phyloP scores from a whole-genome alignment of 2,329 filamentous ascomycete species.

The Allantophomopsis lycopodina region DNA sequence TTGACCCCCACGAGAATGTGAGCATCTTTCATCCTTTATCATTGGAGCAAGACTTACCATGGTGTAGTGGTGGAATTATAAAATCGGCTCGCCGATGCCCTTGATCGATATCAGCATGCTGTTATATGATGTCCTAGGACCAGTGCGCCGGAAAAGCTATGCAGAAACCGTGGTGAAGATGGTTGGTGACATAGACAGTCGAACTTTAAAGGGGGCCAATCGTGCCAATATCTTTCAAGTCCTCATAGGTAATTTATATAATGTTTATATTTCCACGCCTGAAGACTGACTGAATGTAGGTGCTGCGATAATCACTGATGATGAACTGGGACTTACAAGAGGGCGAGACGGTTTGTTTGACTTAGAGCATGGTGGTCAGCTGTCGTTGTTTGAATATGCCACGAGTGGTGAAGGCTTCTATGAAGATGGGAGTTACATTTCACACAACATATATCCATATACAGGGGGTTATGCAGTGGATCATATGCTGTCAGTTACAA shows the following conservation, averaged over 20 bases:
- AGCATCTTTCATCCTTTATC: no score
- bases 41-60: slow-evolving; percentile 2
- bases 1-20: no score
- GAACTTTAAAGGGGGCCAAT: no score
- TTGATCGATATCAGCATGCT: slow-evolving; percentile 7
- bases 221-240: background rate
- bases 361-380: slow-evolving; percentile 4
- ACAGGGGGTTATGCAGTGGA: slow-evolving; percentile 7
- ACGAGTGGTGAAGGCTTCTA: slow-evolving; percentile 6
- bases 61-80: slow-evolving; percentile 8
- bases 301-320: background rate
- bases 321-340: background rate
- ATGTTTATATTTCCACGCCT: background rate
- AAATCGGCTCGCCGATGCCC: slow-evolving; percentile 6
- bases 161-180: slow-evolving; percentile 2
- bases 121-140: slow-evolving; percentile 7
- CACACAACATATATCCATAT: slow-evolving; percentile 8
- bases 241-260: background rate
- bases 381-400: slow-evolving; percentile 5
- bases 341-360: slow-evolving; percentile 1
- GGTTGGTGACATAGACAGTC: no score
- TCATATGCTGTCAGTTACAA: slow-evolving; percentile 4
- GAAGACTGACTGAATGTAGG: background rate
- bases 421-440: slow-evolving; percentile 8
- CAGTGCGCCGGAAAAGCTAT: slow-evolving; percentile 4